Percentiles rank a stretch among this genome's conserved stretches.
Evolutionary conservation across 345 rosid species (phyloP).

Genomic region (Brassica juncea): DNA sequence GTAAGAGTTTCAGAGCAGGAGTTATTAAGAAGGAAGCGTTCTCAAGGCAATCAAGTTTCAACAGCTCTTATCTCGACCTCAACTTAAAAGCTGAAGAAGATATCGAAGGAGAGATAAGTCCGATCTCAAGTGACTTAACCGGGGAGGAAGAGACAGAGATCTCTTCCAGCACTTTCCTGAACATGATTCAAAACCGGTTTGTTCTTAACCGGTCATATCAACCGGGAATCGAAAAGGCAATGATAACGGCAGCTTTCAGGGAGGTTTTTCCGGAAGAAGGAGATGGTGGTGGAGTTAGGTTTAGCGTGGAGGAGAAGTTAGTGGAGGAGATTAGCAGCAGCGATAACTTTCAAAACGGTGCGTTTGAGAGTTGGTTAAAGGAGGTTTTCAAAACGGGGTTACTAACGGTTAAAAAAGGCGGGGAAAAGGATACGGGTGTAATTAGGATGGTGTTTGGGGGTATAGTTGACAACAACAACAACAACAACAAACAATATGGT

Average conservation of each 20-base stretch:
- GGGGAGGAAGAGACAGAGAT: constrained; percentile 51
- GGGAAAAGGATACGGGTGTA: constrained; percentile 45
- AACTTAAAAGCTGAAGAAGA: constrained; percentile 63
- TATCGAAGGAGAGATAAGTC: constrained; percentile 59
- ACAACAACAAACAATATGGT: constrained; percentile 39
- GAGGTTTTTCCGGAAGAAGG: constrained; percentile 45
- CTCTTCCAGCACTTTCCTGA: constrained; percentile 46
- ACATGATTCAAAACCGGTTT: constrained; percentile 56
- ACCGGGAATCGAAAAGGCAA: constrained; percentile 41
- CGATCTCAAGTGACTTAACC: constrained; percentile 69
- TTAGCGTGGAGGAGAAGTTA: constrained; percentile 72
- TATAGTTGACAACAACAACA: constrained; percentile 39
- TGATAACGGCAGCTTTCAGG: constrained; percentile 47
- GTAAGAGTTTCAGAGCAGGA: constrained; percentile 41
- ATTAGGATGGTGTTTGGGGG: constrained; percentile 50
- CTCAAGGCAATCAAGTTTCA: constrained; percentile 63
- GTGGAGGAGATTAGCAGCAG: constrained; percentile 47
- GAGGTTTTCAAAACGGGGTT: constrained; percentile 61
- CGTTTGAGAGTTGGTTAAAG: constrained; percentile 75
- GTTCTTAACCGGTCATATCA: constrained; percentile 44
- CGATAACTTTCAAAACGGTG: constrained; percentile 43
- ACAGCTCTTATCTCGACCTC: constrained; percentile 58
- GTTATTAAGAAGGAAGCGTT: constrained; percentile 41
- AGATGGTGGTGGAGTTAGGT: constrained; percentile 41
- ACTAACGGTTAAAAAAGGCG: constrained; percentile 41